Evolutionary conservation across 495 filamentous ascomycete species (phyloP).

Genomic region (Xylaria acuta): DNA sequence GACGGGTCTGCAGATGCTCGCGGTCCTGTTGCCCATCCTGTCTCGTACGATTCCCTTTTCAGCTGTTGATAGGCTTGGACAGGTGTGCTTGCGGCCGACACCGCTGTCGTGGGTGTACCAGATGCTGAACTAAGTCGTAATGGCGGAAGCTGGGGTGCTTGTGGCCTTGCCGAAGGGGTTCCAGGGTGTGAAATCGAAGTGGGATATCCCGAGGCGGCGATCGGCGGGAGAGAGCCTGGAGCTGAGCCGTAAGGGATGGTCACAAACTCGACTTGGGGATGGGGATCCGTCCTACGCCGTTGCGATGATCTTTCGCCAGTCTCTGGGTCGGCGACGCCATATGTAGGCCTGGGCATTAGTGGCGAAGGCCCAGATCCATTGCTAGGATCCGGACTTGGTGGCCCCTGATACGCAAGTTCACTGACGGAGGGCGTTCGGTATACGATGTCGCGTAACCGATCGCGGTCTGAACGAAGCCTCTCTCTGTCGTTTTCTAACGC

Average conservation of each 20-base stretch:
- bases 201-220: constrained; percentile 40
- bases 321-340: constrained; percentile 33
- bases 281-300: constrained; percentile 53
- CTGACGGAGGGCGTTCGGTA: constrained; percentile 58
- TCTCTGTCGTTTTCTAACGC: constrained; percentile 57
- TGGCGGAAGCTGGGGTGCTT: constrained; percentile 50
- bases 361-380: constrained; percentile 33
- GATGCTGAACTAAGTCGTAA: constrained; percentile 50
- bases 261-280: constrained; percentile 47
- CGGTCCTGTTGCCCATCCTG: constrained; percentile 53
- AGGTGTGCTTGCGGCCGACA: constrained; percentile 37
- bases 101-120: constrained; percentile 38
- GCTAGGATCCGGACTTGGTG: constrained; percentile 50
- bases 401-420: constrained; percentile 54
- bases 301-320: constrained; percentile 51
- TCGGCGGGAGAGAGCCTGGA: constrained; percentile 46
- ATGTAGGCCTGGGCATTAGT: constrained; percentile 4
- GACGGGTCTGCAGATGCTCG: constrained; percentile 37
- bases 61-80: constrained; percentile 38
- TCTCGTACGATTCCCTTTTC: constrained; percentile 47
- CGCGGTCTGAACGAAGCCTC: constrained; percentile 60
- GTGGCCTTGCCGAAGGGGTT: constrained; percentile 45
- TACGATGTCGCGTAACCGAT: constrained; percentile 71
- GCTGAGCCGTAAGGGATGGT: constrained; percentile 45
- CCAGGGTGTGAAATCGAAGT: constrained; percentile 48